These are phyloP conservation scores for Mycotypha africana DNA, from an alignment of 371 early-diverging fungal genomes.

Conservation along the genomic window DNA sequence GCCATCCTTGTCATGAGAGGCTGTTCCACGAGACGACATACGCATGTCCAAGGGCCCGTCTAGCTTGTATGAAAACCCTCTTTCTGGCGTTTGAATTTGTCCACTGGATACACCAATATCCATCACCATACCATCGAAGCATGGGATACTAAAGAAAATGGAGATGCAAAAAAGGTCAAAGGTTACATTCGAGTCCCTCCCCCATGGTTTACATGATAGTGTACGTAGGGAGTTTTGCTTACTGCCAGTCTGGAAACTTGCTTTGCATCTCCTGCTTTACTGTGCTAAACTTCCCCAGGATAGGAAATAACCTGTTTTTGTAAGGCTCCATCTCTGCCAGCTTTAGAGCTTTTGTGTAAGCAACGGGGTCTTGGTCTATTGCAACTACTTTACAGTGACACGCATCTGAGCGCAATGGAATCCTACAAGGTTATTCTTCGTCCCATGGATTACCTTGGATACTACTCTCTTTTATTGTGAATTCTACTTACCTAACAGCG, in stretches of 20 bases:
- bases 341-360: constrained; percentile 49
- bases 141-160: constrained; percentile 19
- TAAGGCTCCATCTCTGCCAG: constrained; percentile 39
- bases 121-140: constrained; percentile 66
- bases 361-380: constrained; percentile 69
- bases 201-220: no score
- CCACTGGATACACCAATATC: constrained; percentile 72
- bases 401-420: constrained; percentile 19
- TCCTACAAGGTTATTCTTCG: no score
- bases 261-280: constrained; percentile 19
- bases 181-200: no score
- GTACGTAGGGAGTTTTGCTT: no score
- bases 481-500: constrained; percentile 41
- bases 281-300: constrained; percentile 55
- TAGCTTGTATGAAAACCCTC: constrained; percentile 66
- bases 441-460: no score
- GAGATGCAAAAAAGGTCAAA: no score
- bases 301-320: constrained; percentile 40
- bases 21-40: constrained; percentile 46
- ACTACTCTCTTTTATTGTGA: no score
- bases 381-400: constrained; percentile 63
- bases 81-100: constrained; percentile 50
- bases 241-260: constrained; percentile 19
- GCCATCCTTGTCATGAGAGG: no score
- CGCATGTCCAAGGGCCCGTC: constrained; percentile 73